These are phyloP conservation scores for Podaxis sp. DNA, from an alignment of 768 basidiomycete genomes.

Conservation along the genomic window DNA sequence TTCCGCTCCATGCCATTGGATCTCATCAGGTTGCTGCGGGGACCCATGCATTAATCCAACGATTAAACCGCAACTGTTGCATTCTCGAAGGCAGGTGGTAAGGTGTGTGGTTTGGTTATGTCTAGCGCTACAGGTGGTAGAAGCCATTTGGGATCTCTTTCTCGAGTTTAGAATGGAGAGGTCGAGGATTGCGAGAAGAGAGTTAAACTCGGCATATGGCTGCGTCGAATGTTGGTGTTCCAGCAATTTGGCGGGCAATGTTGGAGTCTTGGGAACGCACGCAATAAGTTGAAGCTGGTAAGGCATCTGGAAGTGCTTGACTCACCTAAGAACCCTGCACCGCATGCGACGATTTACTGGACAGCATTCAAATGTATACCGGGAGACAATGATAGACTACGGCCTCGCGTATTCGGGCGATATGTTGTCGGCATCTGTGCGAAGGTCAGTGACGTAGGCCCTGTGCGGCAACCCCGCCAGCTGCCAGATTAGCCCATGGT, in stretches of 20 bases:
- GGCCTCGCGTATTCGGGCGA: not conserved
- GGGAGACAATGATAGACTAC: not conserved
- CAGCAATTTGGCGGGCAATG: constrained; percentile 54
- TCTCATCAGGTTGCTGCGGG: constrained; percentile 51
- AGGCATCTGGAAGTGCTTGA: not conserved
- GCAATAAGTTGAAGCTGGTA: not conserved
- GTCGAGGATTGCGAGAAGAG: constrained; percentile 57
- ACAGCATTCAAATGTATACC: constrained; percentile 15
- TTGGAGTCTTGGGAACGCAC: constrained; percentile 45
- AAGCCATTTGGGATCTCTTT: constrained; percentile 32
- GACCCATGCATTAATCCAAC: constrained; percentile 69
- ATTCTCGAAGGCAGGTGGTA: constrained; percentile 48
- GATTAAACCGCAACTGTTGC: constrained; percentile 63
- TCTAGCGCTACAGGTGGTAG: constrained; percentile 49
- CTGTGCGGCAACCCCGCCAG: not conserved
- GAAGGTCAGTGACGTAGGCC: constrained; percentile 5
- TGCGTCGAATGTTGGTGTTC: constrained; percentile 15
- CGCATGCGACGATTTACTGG: constrained; percentile 49
- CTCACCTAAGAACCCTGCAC: constrained; percentile 63
- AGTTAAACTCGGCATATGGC: constrained; percentile 49
- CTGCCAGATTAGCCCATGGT: not conserved
- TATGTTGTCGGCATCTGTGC: not conserved
- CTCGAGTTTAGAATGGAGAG: constrained; percentile 33
- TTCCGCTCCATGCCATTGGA: constrained; percentile 66
- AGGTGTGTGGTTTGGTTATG: constrained; percentile 50